These are phyloP conservation scores for Geotrichum cucujoidarum DNA, from an alignment of 1,139 yeast species.

Conservation along the genomic window DNA sequence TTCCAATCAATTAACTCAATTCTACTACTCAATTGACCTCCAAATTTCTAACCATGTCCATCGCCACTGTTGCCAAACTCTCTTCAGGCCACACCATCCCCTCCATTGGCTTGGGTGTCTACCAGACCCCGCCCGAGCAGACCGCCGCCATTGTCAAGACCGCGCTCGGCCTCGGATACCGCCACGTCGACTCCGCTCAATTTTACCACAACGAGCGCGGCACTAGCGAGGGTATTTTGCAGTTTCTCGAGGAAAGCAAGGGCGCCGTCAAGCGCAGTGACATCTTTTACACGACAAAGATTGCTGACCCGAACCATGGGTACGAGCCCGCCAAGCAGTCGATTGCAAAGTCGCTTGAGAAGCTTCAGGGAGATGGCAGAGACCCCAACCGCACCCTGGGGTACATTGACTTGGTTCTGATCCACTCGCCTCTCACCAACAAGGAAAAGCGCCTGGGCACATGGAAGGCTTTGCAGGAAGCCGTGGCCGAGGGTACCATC, in stretches of 20 bases:
- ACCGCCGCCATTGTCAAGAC: slow-evolving; percentile 44
- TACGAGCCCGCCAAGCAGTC: slow-evolving; percentile 55
- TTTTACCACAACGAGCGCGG: slow-evolving; percentile 54
- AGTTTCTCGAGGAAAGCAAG: slow-evolving; percentile 40
- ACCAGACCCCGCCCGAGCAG: slow-evolving; percentile 42
- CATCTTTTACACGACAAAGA: slow-evolving; percentile 67
- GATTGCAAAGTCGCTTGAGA: slow-evolving; percentile 46
- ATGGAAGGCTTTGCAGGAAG: slow-evolving; percentile 45
- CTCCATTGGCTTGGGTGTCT: slow-evolving; percentile 55
- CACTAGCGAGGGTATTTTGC: slow-evolving; percentile 47
- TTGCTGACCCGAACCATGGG: slow-evolving; percentile 54
- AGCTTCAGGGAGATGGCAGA: slow-evolving; percentile 38
- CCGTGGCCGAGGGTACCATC: slow-evolving; percentile 35
- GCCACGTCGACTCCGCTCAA: slow-evolving; percentile 63
- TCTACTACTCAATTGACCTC: too few species aligned
- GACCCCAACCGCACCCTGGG: slow-evolving; percentile 32
- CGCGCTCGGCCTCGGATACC: slow-evolving; percentile 60
- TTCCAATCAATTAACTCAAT: too few species aligned
- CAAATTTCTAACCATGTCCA: too few species aligned
- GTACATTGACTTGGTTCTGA: slow-evolving; percentile 44
- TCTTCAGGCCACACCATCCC: slow-evolving; percentile 49
- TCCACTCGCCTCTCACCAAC: slow-evolving; percentile 38
- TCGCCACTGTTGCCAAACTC: too few species aligned
- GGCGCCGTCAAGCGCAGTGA: slow-evolving; percentile 39
- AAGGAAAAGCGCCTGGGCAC: slow-evolving; percentile 36